Percentiles rank a stretch among this genome's conserved stretches.
These are phyloP conservation scores for Kernera saxatilis DNA, from an alignment of 345 rosid species.

Conservation along the genomic window DNA sequence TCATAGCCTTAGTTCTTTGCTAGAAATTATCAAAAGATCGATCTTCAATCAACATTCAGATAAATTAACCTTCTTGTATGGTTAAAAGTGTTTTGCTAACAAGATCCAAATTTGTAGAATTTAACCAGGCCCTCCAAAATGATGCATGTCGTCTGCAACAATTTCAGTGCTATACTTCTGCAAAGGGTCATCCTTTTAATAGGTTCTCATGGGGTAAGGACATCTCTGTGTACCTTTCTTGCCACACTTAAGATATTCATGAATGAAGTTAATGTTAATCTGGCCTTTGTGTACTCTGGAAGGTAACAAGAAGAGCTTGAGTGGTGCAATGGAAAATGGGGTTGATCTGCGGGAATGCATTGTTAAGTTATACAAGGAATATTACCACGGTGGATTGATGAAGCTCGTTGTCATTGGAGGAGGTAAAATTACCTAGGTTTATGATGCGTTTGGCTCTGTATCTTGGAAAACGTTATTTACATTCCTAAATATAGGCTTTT, in stretches of 20 bases:
- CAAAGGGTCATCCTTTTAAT: constrained; percentile 62
- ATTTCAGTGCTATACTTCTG: constrained; percentile 84
- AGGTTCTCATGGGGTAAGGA: constrained; percentile 86
- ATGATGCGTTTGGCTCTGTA: constrained; percentile 1
- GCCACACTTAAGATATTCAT: constrained; percentile 14
- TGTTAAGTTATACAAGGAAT: constrained; percentile 53
- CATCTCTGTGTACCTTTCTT: constrained; percentile 16
- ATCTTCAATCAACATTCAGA: background rate
- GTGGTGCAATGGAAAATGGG: constrained; percentile 82
- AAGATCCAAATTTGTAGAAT: constrained; percentile 44
- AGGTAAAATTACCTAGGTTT: constrained; percentile 43
- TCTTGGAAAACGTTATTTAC: background rate
- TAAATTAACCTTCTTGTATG: background rate
- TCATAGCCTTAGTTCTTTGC: background rate
- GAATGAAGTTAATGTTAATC: background rate
- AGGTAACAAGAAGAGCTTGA: constrained; percentile 94
- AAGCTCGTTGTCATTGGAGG: constrained; percentile 97
- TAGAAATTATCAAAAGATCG: background rate
- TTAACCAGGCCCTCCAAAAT: constrained; percentile 90
- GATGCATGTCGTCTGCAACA: constrained; percentile 95
- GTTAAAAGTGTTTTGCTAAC: constrained; percentile 9
- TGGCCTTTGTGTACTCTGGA: constrained; percentile 27
- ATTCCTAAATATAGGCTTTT: background rate
- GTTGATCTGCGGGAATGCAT: constrained; percentile 73
- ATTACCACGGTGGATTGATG: constrained; percentile 89